Evolutionary conservation across 768 basidiomycete genomes (phyloP), one percentile per base, ranked within the genome.

Genomic region (Pleurotus giganteus): DNA sequence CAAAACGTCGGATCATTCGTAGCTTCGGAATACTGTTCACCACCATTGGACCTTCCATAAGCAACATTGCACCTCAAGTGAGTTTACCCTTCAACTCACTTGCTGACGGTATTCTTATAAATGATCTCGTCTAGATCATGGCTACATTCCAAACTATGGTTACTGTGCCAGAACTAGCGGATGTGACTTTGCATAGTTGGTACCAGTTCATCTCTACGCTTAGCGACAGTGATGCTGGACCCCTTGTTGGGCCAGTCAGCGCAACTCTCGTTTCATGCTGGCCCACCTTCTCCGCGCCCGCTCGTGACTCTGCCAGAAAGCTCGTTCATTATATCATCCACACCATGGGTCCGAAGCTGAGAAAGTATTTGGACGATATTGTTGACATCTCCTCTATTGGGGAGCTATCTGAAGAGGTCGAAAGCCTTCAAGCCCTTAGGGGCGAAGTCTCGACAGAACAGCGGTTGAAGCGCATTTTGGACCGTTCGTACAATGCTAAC

Each of bases 91-190:
- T 17, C 54, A 7, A 29, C 28, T 52, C 41, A 28, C 2, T 27
- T 32, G 31, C 6, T 6, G 17, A 17, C 32, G 12, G 12, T 31
- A 39, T 57, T 26, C 56, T 60, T 1, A 61, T 60, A n/a, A 19
- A 17, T 9, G 5, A 24, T 2, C 8, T 56, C 23, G 13, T 37
- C 11, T 60, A 99, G 96, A 87, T 98, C 61, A 94, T 98, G 90
- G 94, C 96, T 0, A 94, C 89, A 15, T 80, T 99, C 34, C 96
- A 98, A 71, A 93, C 90, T 4, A 90, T 88, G 72, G 78, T 97
- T n/a, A 69, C 75, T 29, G 77, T 91, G 9, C 79, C 81, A 0
- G 88, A 88, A 57, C 76, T 99, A 5, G 82, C 90, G 0, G 83
- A 89, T 55, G 86, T 85, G 5, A 89, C 93, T 0, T 73, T 99